Evolutionary conservation across 306 rosid species (phyloP), one percentile per base, ranked within the genome.

Genomic region (Acacia acuminata): DNA sequence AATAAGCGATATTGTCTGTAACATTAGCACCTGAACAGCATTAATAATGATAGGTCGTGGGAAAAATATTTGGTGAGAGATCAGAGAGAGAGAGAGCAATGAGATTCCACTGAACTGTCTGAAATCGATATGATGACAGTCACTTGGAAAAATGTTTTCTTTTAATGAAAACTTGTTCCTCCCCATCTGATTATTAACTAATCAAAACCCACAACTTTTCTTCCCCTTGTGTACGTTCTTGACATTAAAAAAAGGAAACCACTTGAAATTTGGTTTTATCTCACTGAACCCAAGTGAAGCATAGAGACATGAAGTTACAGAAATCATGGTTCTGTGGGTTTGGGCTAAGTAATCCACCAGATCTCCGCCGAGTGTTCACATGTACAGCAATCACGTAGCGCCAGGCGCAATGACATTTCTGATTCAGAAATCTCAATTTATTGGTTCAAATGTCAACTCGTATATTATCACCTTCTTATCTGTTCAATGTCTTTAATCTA

Each of bases 231-330:
- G 61, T 25, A 44, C 40, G 76, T 45, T 27, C 42, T 45, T 72
- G 66, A 22, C 11, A 24, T 24, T 61, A 25, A 12, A 25, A 7
- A 17, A 4, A 71, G 27, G 2, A 63, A 13, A 14, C 9, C 63
- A 16, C 77, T 30, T 32, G 16, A 11, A 30, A 44, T 71, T 40
- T 32, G 44, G 17, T 32, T 71, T 51, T 27, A 47, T 48, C 34
- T 74, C 66, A 51, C 78, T 19, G 78, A 32, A 50, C 55, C 78
- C 78, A 17, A 73, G 48, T 4, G 34, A 53, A 32, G 65, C 77
- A 50, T 27, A 51, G 9, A 50, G 45, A 36, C 77, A 30, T 8
- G 5, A 27, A 73, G 77, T 73, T 48, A 4, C 16, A 2, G 36
- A 73, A 30, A 32, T 30, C 22, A 30, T 51, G 63, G 63, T 15